A percentile compares a stretch with the other conserved stretches of the same genome.
Conservation (phyloP, 1,139 yeast species). For the Scheffersomyces lignicola region DNA sequence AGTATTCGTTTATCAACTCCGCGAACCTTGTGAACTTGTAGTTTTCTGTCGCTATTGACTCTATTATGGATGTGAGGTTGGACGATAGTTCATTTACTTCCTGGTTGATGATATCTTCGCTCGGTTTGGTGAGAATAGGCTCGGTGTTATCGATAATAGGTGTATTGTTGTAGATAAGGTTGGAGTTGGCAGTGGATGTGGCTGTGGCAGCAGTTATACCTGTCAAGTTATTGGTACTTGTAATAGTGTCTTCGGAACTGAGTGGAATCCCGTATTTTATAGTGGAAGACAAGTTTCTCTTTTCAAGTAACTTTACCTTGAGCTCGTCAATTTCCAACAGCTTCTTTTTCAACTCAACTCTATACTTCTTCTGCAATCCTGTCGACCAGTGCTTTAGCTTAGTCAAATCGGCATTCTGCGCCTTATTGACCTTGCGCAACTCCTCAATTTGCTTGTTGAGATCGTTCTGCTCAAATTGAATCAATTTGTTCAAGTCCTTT, state of each 20-base stretch:
- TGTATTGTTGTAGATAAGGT: conserved; percentile 32
- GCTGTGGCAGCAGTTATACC: conserved; percentile 4
- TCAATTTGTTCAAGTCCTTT: conserved; percentile 16
- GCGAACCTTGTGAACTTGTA: conserved; percentile 36
- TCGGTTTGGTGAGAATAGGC: conserved; percentile 9
- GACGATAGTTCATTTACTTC: conserved; percentile 39
- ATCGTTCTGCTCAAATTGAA: conserved; percentile 19
- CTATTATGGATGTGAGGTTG: conserved; percentile 40
- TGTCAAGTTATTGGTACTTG: neutral
- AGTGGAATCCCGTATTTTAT: conserved; percentile 29
- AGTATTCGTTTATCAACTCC: conserved; percentile 31
- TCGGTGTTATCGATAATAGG: conserved; percentile 33
- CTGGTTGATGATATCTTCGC: conserved; percentile 22
- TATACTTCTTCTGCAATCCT: conserved; percentile 38
- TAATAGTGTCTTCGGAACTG: conserved; percentile 6
- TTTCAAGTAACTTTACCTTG: conserved; percentile 40
- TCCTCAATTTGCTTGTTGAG: conserved; percentile 20
- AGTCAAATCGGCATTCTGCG: conserved; percentile 30
- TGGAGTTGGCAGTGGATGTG: conserved; percentile 18
- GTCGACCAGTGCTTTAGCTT: conserved; percentile 29
- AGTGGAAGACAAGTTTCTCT: conserved; percentile 33
- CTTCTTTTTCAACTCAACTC: conserved; percentile 42
- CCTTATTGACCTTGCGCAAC: conserved; percentile 24
- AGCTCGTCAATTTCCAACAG: conserved; percentile 35
- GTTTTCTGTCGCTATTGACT: conserved; percentile 41